Conservation (phyloP, 495 filamentous ascomycete genomes). For the Xylaria telfairii region DNA sequence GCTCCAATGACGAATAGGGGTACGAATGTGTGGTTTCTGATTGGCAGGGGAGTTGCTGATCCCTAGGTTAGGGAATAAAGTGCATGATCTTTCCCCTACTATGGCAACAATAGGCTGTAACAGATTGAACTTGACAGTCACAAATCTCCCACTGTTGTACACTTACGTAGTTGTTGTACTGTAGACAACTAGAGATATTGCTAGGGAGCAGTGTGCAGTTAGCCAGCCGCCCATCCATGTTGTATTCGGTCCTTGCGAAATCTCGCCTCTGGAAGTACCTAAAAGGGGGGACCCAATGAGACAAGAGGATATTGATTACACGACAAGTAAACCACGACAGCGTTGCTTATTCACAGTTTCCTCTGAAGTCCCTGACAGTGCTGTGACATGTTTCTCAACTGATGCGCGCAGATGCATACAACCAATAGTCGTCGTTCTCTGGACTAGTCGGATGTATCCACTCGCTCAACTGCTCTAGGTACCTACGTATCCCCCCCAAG, state of each 20-base stretch:
- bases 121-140: background rate
- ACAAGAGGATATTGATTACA: background rate
- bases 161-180: too few species aligned
- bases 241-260: background rate
- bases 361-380: constrained; percentile 9
- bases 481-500: too few species aligned
- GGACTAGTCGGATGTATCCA: background rate
- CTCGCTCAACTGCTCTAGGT: background rate
- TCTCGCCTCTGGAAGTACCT: background rate
- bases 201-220: background rate
- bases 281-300: background rate
- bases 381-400: constrained; percentile 11
- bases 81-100: background rate
- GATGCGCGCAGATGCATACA: constrained; percentile 1
- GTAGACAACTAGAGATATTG: too few species aligned
- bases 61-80: background rate
- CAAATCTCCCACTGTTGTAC: background rate
- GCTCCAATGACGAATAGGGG: background rate
- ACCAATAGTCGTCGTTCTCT: background rate
- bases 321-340: background rate
- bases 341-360: constrained; percentile 1
- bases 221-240: background rate
- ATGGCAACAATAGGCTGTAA: background rate
- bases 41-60: background rate
- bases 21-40: background rate